Percentiles rank a stretch among this genome's conserved stretches.
Conservation (phyloP, 2,329 filamentous ascomycete species). For the Dryadomyces quercivorus region DNA sequence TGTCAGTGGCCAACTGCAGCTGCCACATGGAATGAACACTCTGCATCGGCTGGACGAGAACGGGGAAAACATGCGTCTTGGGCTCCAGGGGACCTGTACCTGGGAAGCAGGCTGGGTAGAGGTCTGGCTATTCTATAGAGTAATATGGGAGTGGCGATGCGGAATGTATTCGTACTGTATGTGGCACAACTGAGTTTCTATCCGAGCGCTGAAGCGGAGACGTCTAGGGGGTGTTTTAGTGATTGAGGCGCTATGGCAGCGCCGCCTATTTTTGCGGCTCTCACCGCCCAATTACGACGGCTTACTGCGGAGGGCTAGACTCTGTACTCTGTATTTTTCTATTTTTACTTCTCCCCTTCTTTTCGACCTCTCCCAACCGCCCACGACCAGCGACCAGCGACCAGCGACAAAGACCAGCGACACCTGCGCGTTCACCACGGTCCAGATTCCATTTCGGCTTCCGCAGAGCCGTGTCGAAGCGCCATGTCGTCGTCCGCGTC, state of each 20-base stretch:
- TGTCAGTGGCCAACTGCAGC: no score
- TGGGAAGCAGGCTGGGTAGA: background rate
- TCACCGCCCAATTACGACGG: constrained; percentile 1
- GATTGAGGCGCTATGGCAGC: background rate
- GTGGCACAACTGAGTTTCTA: background rate
- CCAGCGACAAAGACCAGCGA: no score
- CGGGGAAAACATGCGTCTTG: no score
- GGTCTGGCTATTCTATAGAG: constrained; percentile 1
- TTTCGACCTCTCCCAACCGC: no score
- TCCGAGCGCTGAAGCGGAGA: background rate
- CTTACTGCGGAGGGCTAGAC: no score
- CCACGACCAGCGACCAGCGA: no score
- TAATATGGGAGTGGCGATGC: background rate
- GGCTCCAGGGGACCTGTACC: no score
- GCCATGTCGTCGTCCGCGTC: constrained; percentile 30
- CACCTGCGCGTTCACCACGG: background rate
- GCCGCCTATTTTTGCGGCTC: background rate
- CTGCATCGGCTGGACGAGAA: no score
- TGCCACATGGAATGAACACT: no score
- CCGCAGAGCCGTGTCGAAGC: background rate
- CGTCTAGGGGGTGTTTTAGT: background rate
- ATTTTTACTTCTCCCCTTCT: no score
- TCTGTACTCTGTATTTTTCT: no score
- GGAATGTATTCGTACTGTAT: background rate
- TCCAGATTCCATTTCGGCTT: no score